Conservation (phyloP, 305 asterid species). For the Ilex paraguariensis region DNA sequence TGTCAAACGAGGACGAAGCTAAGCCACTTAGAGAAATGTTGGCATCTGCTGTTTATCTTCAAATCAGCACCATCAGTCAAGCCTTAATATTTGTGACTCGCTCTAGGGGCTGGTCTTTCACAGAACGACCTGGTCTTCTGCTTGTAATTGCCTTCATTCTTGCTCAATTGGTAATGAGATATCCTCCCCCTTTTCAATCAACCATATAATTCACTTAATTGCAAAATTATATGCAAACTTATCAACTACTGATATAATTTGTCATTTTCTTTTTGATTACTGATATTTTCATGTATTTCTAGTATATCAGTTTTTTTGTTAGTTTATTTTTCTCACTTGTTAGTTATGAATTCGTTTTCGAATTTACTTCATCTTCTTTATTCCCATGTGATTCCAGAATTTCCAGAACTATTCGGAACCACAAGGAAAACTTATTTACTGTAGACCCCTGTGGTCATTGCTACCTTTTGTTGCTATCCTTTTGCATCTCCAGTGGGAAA, state of each 20-base stretch:
- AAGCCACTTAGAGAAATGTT: conserved; percentile 27
- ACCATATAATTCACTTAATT: background rate
- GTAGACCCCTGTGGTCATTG: too few relatives aligned
- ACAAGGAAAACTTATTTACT: too few relatives aligned
- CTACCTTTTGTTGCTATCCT: too few relatives aligned
- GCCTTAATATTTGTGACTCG: conserved; percentile 59
- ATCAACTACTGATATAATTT: background rate
- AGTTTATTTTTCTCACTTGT: too few relatives aligned
- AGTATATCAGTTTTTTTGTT: too few relatives aligned
- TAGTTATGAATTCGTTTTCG: too few relatives aligned
- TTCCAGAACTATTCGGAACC: too few relatives aligned
- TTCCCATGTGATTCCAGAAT: too few relatives aligned
- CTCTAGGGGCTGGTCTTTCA: conserved; percentile 44
- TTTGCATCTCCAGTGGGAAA: too few relatives aligned
- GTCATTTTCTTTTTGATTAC: too few relatives aligned
- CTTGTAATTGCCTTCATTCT: conserved; percentile 41
- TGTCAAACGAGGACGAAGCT: conserved; percentile 15
- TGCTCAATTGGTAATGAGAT: conserved; percentile 45
- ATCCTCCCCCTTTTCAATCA: background rate
- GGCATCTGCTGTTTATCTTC: conserved; percentile 60
- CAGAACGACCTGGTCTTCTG: conserved; percentile 51
- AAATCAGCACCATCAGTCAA: conserved; percentile 64
- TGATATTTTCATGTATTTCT: too few relatives aligned
- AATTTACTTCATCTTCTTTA: background rate
- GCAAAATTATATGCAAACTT: background rate